Base-by-base conservation (phyloP, 2,329 filamentous ascomycete genomes). In the Scortechinia acanthostroma region DNA sequence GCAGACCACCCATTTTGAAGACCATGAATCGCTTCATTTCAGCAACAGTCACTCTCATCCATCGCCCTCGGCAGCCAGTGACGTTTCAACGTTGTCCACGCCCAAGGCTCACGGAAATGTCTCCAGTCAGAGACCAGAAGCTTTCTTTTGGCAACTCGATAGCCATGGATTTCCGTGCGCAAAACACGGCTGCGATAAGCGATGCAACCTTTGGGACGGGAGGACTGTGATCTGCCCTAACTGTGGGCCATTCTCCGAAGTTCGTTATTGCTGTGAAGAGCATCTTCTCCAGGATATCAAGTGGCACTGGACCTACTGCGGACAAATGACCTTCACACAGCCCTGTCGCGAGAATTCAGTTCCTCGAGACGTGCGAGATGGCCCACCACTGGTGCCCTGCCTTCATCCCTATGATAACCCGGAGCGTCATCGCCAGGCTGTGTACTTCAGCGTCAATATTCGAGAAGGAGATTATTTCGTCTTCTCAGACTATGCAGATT, bases 121-220 rank as follows among this genome's bases (percentile, higher is more conserved):
- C 25, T n/a, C 10, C 25, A 30, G n/a, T 10, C 46, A 48, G n/a
- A 54, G 51, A 28, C 50, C 49, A 6, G 44, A 49, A 5, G 48
- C 46, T 1, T 58, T 53, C 35, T 55, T 55, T 43, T 59, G 51
- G 49, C 53, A 79, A 68, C 45, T 74, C 64, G 48, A 77, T 65
- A 50, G 71, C 66, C 16, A 70, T 67, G 15, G 71, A 61, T 65
- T 78, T 64, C 53, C 47, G n/a, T 65, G 63, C 44, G 48, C 50
- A 14, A 51, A 49, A 42, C 15, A 22, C 2, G 47, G 47, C 28
- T 65, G 63, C 42, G 43, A 55, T 17, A 55, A 53, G 21, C 49
- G 51, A 28, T 66, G 62, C 44, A 54, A 52, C 43, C 48, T 53
- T 15, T 57, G 53, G 53, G 60, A 66, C 46, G 48, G 50, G 4